A percentile compares a stretch with the other conserved stretches of the same genome.
Conservation (phyloP, 345 rosid species). For the Boechera retrofracta region DNA sequence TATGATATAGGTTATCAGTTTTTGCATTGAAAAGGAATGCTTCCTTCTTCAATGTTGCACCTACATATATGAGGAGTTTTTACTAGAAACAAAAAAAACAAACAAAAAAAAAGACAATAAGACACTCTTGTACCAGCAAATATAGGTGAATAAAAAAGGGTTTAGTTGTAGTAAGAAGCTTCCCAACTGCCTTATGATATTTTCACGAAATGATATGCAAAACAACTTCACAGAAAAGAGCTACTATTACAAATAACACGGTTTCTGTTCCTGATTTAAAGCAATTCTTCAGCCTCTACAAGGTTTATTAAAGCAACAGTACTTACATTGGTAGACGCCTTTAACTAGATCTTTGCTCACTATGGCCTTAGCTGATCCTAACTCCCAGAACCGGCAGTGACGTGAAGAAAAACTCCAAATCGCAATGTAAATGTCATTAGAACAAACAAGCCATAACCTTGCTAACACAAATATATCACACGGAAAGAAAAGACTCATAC, state of each 20-base stretch:
- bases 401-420: neutral
- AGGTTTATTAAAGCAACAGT: neutral
- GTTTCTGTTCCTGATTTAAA: neutral
- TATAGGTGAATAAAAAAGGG: constrained; percentile 4
- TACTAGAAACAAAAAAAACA: neutral
- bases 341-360: neutral
- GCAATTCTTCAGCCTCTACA: constrained; percentile 9
- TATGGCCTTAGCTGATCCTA: neutral
- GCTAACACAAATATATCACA: neutral
- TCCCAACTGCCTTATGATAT: neutral
- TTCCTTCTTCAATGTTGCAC: constrained; percentile 30
- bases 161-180: constrained; percentile 26
- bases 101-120: neutral
- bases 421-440: neutral
- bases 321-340: neutral
- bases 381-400: neutral
- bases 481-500: neutral
- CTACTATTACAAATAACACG: neutral
- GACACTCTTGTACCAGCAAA: constrained; percentile 10
- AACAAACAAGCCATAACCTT: neutral
- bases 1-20: neutral
- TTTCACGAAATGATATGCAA: neutral
- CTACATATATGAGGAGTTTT: neutral
- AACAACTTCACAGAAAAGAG: neutral
- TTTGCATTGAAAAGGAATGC: constrained; percentile 30